These are phyloP conservation scores for Adenanthera pavonina DNA, from an alignment of 306 rosid genomes.

Conservation along the genomic window DNA sequence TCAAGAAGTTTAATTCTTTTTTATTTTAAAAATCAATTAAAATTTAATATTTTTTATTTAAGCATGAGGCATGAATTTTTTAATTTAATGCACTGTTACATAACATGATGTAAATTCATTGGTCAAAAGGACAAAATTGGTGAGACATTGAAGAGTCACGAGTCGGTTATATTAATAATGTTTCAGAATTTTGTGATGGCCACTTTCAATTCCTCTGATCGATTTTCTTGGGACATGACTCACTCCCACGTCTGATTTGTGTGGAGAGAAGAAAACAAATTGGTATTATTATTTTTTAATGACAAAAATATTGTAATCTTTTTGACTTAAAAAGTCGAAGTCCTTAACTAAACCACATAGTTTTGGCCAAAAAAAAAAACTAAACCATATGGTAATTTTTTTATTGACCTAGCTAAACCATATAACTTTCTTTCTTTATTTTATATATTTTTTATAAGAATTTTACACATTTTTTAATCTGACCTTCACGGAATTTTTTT, in stretches of 20 bases:
- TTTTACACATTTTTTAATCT: no score
- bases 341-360: neutral
- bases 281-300: neutral
- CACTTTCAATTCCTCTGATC: neutral
- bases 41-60: no score
- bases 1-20: neutral
- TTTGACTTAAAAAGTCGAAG: neutral
- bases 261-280: neutral
- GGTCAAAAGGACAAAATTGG: neutral
- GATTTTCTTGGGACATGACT: neutral
- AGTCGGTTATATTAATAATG: neutral
- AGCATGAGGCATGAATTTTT: no score
- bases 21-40: neutral
- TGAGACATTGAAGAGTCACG: no score
- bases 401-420: neutral
- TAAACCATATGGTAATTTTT: no score
- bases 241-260: conserved; percentile 17
- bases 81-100: no score
- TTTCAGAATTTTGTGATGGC: neutral
- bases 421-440: neutral
- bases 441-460: neutral
- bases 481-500: no score
- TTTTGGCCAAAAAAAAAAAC: no score
- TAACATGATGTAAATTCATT: neutral
- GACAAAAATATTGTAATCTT: neutral